These are phyloP conservation scores for Daldinia sp. DNA, from an alignment of 2,329 filamentous ascomycete genomes.

Conservation along the genomic window DNA sequence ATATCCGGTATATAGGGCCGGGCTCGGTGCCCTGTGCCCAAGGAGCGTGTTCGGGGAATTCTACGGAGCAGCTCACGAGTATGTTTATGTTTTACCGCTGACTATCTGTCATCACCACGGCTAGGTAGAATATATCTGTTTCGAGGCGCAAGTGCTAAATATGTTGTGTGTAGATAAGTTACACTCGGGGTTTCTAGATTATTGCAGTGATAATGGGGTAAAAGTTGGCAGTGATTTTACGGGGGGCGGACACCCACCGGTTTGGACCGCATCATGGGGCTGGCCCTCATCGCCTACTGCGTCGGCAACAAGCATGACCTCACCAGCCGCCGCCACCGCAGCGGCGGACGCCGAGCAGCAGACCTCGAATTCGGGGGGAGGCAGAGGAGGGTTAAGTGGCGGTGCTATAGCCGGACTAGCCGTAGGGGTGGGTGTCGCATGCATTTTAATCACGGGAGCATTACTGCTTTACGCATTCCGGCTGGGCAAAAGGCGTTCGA, in stretches of 20 bases:
- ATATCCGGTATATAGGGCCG: constrained; percentile 25
- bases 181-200: constrained; percentile 12
- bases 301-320: background rate
- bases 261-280: background rate
- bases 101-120: background rate
- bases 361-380: background rate
- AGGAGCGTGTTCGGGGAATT: constrained; percentile 14
- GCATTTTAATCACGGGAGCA: constrained; percentile 22
- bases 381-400: constrained; percentile 12
- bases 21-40: constrained; percentile 32
- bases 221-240: background rate
- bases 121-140: background rate
- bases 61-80: constrained; percentile 19
- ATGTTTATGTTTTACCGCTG: background rate
- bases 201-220: constrained; percentile 26
- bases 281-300: background rate
- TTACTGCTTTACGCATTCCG: constrained; percentile 33
- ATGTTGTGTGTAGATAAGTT: constrained; percentile 6
- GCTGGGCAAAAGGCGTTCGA: constrained; percentile 32
- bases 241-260: background rate
- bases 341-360: background rate
- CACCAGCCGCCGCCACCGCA: background rate
- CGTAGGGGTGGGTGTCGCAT: constrained; percentile 26
- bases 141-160: background rate
- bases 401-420: constrained; percentile 36